Evolutionary conservation across 2,329 filamentous ascomycete species (phyloP).

Genomic region (Sclerotinia sclerotiorum): DNA sequence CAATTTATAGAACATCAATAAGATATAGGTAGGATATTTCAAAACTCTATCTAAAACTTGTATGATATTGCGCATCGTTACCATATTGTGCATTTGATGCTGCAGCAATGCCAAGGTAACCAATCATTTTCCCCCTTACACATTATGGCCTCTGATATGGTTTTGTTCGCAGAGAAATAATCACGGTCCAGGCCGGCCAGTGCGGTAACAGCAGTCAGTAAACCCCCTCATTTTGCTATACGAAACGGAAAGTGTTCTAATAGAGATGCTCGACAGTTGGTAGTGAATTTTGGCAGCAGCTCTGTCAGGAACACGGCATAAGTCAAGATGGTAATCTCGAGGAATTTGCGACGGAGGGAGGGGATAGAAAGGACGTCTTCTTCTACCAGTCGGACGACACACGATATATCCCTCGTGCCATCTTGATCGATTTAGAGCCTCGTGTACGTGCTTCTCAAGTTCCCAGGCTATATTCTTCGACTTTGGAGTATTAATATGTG

Average conservation of each 20-base stretch:
- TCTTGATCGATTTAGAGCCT: constrained; percentile 92
- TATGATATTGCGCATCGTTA: constrained; percentile 12
- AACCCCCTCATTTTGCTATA: constrained; percentile 18
- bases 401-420: constrained; percentile 93
- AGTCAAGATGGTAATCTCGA: constrained; percentile 96
- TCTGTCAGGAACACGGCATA: constrained; percentile 97
- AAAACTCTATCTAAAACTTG: background rate
- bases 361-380: constrained; percentile 97
- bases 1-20: constrained; percentile 10
- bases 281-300: constrained; percentile 97
- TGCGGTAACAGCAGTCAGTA: constrained; percentile 97
- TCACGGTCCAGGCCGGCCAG: constrained; percentile 97
- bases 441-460: constrained; percentile 54
- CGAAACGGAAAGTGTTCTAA: constrained; percentile 24
- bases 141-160: constrained; percentile 24
- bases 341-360: constrained; percentile 95
- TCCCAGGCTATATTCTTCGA: background rate
- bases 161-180: constrained; percentile 74
- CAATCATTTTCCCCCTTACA: background rate
- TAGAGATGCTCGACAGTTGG: constrained; percentile 61
- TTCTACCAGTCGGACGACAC: constrained; percentile 99
- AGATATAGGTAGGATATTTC: background rate
- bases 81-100: constrained; percentile 28
- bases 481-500: constrained; percentile 19
- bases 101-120: constrained; percentile 41